These are phyloP conservation scores for Pythium periplocum DNA, from an alignment of 352 stramenopile species.

Conservation along the genomic window DNA sequence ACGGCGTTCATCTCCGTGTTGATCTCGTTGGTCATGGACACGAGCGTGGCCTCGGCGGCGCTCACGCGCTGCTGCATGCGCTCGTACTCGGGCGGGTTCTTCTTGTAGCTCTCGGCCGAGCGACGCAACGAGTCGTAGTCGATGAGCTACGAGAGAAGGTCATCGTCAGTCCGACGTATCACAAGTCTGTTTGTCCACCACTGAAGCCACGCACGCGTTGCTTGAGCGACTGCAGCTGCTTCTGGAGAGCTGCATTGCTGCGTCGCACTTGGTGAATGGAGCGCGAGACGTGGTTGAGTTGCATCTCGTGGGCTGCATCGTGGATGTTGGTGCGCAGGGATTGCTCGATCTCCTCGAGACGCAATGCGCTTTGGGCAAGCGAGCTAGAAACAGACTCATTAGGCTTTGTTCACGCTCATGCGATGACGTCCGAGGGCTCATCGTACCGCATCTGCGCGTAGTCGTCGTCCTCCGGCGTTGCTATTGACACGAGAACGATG, in stretches of 20 bases:
- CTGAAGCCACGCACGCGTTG: constrained; percentile 16
- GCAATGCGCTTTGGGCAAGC: constrained; percentile 25
- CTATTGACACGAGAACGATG: background rate
- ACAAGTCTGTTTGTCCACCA: no score
- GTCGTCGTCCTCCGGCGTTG: constrained; percentile 17
- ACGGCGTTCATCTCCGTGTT: constrained; percentile 61
- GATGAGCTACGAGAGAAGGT: constrained; percentile 28
- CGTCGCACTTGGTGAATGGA: constrained; percentile 27
- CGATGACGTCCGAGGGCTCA: background rate
- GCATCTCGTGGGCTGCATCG: constrained; percentile 29
- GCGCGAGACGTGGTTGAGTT: constrained; percentile 20
- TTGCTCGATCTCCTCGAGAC: constrained; percentile 30
- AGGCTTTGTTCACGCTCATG: background rate
- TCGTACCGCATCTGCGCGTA: constrained; percentile 18
- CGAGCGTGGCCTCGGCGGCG: constrained; percentile 38
- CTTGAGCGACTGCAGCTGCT: constrained; percentile 25
- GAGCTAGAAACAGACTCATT: constrained; percentile 10
- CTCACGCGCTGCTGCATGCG: constrained; percentile 53
- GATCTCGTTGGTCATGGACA: constrained; percentile 50
- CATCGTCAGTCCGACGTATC: no score
- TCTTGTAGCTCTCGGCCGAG: constrained; percentile 53
- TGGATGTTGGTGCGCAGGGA: constrained; percentile 22
- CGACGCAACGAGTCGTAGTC: constrained; percentile 72
- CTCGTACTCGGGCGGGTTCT: constrained; percentile 59
- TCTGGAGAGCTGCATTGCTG: constrained; percentile 22